A percentile compares a stretch with the other conserved stretches of the same genome.
These are phyloP conservation scores for Fusarium illudens DNA, from an alignment of 2,329 filamentous ascomycete genomes.

Conservation along the genomic window DNA sequence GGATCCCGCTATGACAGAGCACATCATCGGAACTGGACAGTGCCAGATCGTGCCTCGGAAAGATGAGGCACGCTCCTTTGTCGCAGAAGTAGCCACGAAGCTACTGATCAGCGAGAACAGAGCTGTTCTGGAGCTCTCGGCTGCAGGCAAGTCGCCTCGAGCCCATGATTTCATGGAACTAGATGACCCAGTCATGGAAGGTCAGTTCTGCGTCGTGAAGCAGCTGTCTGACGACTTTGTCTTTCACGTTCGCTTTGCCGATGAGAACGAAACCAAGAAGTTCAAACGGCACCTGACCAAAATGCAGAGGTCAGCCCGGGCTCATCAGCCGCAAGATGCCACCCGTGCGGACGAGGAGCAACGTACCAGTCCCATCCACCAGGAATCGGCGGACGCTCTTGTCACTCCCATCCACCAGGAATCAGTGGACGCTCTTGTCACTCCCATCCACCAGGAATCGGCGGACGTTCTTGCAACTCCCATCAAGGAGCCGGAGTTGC, in stretches of 20 bases:
- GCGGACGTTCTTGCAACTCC: conserved; percentile 4
- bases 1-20: conserved; percentile 5
- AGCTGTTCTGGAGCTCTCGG: conserved; percentile 33
- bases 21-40: conserved; percentile 24
- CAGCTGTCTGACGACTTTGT: neutral
- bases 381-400: no score
- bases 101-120: conserved; percentile 16
- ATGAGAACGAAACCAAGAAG: conserved; percentile 16
- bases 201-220: conserved; percentile 34
- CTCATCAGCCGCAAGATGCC: neutral
- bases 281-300: conserved; percentile 17
- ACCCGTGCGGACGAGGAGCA: neutral
- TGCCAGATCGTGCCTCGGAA: conserved; percentile 28
- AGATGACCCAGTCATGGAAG: conserved; percentile 23
- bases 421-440: no score
- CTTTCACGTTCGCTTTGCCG: conserved; percentile 33
- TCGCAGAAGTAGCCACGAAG: conserved; percentile 28
- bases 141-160: conserved; percentile 7
- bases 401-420: no score
- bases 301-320: conserved; percentile 10
- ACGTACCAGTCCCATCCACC: neutral
- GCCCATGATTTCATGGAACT: conserved; percentile 37
- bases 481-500: neutral
- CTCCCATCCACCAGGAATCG: neutral
- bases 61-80: conserved; percentile 7